Evolutionary conservation across 2,329 filamentous ascomycete species (phyloP).

Genomic region (Hypocrella siamensis): DNA sequence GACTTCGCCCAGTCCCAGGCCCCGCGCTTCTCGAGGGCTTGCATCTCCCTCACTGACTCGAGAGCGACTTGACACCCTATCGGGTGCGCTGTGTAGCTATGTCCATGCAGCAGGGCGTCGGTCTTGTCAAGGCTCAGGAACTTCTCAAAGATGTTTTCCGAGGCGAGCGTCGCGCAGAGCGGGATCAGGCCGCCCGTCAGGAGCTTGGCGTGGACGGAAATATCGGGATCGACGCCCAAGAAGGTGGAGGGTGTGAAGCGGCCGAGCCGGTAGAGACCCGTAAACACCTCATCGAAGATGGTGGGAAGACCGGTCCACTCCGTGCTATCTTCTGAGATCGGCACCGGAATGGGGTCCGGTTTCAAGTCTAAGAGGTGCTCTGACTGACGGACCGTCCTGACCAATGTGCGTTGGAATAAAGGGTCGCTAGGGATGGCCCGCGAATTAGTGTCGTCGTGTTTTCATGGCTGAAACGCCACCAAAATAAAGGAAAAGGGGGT

Average conservation of each 20-base stretch:
- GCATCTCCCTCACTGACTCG: constrained; percentile 46
- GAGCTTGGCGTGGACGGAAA: constrained; percentile 70
- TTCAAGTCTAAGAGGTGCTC: constrained; percentile 34
- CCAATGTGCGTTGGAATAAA: constrained; percentile 60
- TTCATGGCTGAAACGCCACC: not conserved
- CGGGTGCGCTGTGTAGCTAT: constrained; percentile 76
- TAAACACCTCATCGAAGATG: constrained; percentile 79
- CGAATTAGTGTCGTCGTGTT: not conserved
- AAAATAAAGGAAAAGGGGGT: not conserved
- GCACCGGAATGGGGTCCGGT: constrained; percentile 2
- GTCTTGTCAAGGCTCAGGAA: constrained; percentile 61
- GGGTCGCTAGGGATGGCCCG: constrained; percentile 41
- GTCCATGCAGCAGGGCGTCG: constrained; percentile 67
- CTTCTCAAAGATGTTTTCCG: constrained; percentile 53
- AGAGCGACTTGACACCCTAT: constrained; percentile 67
- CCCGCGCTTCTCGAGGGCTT: constrained; percentile 36
- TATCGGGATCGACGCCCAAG: constrained; percentile 52
- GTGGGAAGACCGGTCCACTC: constrained; percentile 62
- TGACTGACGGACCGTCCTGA: constrained; percentile 47
- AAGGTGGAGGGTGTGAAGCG: constrained; percentile 56
- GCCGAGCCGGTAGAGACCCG: constrained; percentile 68
- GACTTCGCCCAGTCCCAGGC: constrained; percentile 40
- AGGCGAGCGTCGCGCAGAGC: constrained; percentile 61
- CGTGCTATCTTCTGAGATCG: constrained; percentile 6
- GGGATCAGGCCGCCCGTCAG: constrained; percentile 69